Percentiles rank a stretch among this genome's conserved stretches.
Conservation (phyloP, 306 rosid genomes). For the Datisca glomerata region DNA sequence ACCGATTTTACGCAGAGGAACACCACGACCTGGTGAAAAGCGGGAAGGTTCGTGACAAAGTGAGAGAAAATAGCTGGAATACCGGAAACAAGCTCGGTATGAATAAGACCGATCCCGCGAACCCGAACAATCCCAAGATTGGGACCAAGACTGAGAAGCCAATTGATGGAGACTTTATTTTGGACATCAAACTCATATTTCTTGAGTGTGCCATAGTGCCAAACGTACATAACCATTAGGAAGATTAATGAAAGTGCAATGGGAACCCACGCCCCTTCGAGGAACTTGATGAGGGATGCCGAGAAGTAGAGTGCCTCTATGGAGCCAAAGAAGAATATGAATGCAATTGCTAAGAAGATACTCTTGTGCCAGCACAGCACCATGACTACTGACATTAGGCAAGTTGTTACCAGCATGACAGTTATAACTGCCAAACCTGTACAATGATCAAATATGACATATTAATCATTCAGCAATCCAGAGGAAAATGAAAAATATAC, state of each 20-base stretch:
- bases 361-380: conserved; percentile 84
- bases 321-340: conserved; percentile 80
- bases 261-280: conserved; percentile 98
- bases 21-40: conserved; percentile 91
- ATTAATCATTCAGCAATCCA: conserved; percentile 4
- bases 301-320: conserved; percentile 96
- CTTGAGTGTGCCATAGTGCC: conserved; percentile 94
- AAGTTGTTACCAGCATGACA: conserved; percentile 89
- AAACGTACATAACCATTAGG: conserved; percentile 68
- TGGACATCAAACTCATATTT: conserved; percentile 91
- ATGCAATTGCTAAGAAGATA: conserved; percentile 49
- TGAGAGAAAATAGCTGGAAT: conserved; percentile 96
- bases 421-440: conserved; percentile 97
- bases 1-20: conserved; percentile 96
- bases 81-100: conserved; percentile 89
- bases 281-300: conserved; percentile 91
- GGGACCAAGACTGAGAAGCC: conserved; percentile 81
- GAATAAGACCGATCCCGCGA: conserved; percentile 86
- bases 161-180: conserved; percentile 88
- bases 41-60: conserved; percentile 93
- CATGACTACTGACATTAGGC: conserved; percentile 94
- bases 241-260: conserved; percentile 83
- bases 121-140: conserved; percentile 81
- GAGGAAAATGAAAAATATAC: too few relatives aligned
- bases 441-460: conserved; percentile 5